A percentile compares a stretch with the other conserved stretches of the same genome.
Conservation (phyloP, 1,284 basidiomycete species). For the Sutorius eximius region DNA sequence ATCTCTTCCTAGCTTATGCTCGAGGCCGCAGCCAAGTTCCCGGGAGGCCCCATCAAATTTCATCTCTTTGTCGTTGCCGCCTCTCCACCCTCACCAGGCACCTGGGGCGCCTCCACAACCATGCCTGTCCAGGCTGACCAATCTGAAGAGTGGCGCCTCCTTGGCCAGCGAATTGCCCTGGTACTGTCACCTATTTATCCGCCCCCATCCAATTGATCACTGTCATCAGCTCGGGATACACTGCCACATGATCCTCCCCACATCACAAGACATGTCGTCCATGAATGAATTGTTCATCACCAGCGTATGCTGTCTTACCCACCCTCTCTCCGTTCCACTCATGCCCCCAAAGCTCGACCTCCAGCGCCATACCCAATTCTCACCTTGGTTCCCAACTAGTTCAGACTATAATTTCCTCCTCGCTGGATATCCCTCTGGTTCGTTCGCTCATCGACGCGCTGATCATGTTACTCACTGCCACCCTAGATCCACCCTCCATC, state of each 20-base stretch:
- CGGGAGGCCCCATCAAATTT: slow-evolving; percentile 40
- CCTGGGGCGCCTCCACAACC: slow-evolving; percentile 28
- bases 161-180: slow-evolving; percentile 48
- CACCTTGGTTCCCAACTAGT: slow-evolving; percentile 41
- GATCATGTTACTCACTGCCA: background rate
- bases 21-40: slow-evolving; percentile 34
- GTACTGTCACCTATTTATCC: slow-evolving; percentile 34
- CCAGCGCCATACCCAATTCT: slow-evolving; percentile 37
- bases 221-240: slow-evolving; percentile 49
- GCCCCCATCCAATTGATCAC: slow-evolving; percentile 17
- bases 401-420: slow-evolving; percentile 38
- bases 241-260: slow-evolving; percentile 56
- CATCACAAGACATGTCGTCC: slow-evolving; percentile 43
- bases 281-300: slow-evolving; percentile 53
- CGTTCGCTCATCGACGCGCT: background rate
- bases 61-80: slow-evolving; percentile 60
- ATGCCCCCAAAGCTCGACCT: slow-evolving; percentile 40
- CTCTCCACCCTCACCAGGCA: slow-evolving; percentile 42
- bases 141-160: slow-evolving; percentile 39
- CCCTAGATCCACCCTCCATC: background rate
- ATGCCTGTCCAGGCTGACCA: slow-evolving; percentile 27
- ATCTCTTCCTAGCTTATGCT: slow-evolving; percentile 25
- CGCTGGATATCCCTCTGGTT: slow-evolving; percentile 28
- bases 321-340: slow-evolving; percentile 5
- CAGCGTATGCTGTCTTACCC: slow-evolving; percentile 42